These are phyloP conservation scores for Decorospora gaudefroyi DNA, from an alignment of 2,329 filamentous ascomycete species.

Conservation along the genomic window DNA sequence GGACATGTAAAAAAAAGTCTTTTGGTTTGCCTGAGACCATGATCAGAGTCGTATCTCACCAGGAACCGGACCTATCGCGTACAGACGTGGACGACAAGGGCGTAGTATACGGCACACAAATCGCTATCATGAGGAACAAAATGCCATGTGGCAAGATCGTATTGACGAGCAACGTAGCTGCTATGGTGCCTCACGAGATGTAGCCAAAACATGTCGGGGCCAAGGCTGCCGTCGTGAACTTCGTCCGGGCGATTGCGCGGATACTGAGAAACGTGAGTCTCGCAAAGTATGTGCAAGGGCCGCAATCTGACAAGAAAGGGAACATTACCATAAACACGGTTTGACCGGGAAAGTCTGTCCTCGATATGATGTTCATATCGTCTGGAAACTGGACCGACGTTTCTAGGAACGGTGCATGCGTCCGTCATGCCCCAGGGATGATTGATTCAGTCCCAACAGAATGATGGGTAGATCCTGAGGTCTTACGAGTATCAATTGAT, in stretches of 20 bases:
- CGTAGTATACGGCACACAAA: constrained; percentile 56
- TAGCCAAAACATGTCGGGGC: constrained; percentile 58
- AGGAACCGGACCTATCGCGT: constrained; percentile 51
- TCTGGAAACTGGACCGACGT: background rate
- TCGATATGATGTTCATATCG: background rate
- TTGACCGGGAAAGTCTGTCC: constrained; percentile 41
- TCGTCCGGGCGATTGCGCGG: constrained; percentile 28
- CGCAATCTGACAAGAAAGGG: constrained; percentile 46
- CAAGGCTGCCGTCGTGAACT: constrained; percentile 53
- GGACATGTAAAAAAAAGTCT: constrained; percentile 20
- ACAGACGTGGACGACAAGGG: constrained; percentile 60
- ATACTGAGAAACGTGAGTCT: constrained; percentile 28
- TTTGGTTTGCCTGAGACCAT: constrained; percentile 1
- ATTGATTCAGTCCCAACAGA: constrained; percentile 34
- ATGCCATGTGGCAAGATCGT: constrained; percentile 53
- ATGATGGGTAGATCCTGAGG: constrained; percentile 15
- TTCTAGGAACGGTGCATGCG: constrained; percentile 53
- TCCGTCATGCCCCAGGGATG: constrained; percentile 37
- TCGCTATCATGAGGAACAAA: constrained; percentile 57
- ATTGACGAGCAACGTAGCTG: constrained; percentile 52
- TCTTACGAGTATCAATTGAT: background rate
- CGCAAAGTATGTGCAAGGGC: background rate
- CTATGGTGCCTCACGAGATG: constrained; percentile 51
- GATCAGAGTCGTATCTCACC: constrained; percentile 47
- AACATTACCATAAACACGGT: constrained; percentile 57